These are phyloP conservation scores for Bisporella sp. DNA, from an alignment of 2,329 filamentous ascomycete genomes.

Conservation along the genomic window DNA sequence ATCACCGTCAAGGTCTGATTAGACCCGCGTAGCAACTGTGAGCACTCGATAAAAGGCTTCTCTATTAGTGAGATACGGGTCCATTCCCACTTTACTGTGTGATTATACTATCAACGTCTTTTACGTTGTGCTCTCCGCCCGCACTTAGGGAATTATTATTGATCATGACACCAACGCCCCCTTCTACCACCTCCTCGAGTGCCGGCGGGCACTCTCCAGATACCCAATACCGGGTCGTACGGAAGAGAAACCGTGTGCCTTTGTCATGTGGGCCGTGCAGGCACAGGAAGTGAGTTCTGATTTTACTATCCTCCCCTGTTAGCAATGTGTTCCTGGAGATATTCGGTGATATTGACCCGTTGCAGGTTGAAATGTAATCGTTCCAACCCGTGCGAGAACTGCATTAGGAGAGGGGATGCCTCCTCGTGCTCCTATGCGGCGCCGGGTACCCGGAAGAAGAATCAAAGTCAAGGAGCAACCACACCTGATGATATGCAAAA, in stretches of 20 bases:
- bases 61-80: too few relatives aligned
- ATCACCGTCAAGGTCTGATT: too few relatives aligned
- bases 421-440: conserved; percentile 79
- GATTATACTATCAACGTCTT: too few relatives aligned
- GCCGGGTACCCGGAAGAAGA: conserved; percentile 64
- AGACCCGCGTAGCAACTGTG: too few relatives aligned
- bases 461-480: conserved; percentile 52
- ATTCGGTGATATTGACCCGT: conserved; percentile 29
- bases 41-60: too few relatives aligned
- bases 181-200: conserved; percentile 69
- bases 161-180: conserved; percentile 67
- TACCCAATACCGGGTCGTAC: conserved; percentile 77
- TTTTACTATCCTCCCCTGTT: conserved; percentile 9
- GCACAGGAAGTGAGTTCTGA: conserved; percentile 69
- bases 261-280: conserved; percentile 88
- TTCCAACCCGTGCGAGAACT: conserved; percentile 87
- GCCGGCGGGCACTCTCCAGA: conserved; percentile 74
- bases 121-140: too few relatives aligned
- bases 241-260: conserved; percentile 86
- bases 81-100: too few relatives aligned
- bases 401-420: conserved; percentile 78
- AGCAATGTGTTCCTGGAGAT: conserved; percentile 7
- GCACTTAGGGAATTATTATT: conserved; percentile 9
- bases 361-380: conserved; percentile 83
- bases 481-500: conserved; percentile 96